Conservation (phyloP, 148 eudicot species). For the Arbutus unedo region DNA sequence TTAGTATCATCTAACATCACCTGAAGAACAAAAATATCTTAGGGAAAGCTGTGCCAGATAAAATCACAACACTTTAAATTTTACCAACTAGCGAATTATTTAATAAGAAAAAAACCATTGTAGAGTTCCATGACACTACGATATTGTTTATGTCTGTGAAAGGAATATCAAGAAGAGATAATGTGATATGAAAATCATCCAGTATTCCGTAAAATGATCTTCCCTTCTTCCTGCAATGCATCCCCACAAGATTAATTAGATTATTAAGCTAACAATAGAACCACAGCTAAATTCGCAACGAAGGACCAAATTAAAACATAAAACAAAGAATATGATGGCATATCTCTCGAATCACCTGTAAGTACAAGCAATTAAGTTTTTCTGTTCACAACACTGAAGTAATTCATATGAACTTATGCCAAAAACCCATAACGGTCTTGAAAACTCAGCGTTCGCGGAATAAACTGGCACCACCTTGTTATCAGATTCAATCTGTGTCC, state of each 20-base stretch:
- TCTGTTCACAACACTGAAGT: constrained; percentile 34
- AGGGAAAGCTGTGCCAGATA: constrained; percentile 13
- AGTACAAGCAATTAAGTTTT: constrained; percentile 71
- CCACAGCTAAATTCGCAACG: constrained; percentile 7
- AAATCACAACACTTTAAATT: constrained; percentile 12
- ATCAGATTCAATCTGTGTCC: constrained; percentile 59
- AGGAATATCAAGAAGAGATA: constrained; percentile 64
- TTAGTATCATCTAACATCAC: constrained; percentile 58
- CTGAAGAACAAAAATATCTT: constrained; percentile 32
- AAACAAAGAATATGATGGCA: constrained; percentile 2
- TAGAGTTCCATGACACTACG: constrained; percentile 32
- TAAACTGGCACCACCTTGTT: constrained; percentile 66
- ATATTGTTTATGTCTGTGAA: constrained; percentile 83
- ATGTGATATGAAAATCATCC: constrained; percentile 53
- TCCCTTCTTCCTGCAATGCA: constrained; percentile 76
- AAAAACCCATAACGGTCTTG: constrained; percentile 87
- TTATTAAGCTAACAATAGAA: neutral
- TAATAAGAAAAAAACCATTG: constrained; percentile 7
- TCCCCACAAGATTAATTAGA: constrained; percentile 16
- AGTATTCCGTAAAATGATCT: constrained; percentile 71
- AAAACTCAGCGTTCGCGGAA: constrained; percentile 79
- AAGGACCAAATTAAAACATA: neutral
- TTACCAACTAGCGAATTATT: neutral
- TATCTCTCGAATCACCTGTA: constrained; percentile 55
- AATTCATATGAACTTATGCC: constrained; percentile 80